Evolutionary conservation across 805 yeast genomes (phyloP).

Genomic region (Wickerhamomyces kurtzmanii): DNA sequence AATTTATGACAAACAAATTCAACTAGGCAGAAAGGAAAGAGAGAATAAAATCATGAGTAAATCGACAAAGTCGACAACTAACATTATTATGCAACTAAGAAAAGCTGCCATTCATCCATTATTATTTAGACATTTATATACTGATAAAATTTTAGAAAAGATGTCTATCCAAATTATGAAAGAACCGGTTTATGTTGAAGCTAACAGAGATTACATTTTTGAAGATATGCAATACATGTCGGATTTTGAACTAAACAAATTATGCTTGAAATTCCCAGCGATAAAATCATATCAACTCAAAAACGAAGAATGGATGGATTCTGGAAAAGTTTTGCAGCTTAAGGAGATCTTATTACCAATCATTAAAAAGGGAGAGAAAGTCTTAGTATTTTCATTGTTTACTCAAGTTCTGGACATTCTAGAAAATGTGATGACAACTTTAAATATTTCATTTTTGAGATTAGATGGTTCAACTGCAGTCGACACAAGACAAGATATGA

Average conservation of each 20-base stretch:
- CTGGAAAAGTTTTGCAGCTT: slow-evolving; percentile 68
- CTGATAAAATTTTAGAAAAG: slow-evolving; percentile 38
- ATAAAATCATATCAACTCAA: slow-evolving; percentile 45
- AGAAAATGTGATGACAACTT: slow-evolving; percentile 59
- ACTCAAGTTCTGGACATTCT: slow-evolving; percentile 87
- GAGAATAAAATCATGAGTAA: slow-evolving; percentile 8
- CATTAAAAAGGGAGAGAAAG: slow-evolving; percentile 48
- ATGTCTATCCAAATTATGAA: slow-evolving; percentile 78
- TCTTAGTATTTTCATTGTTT: slow-evolving; percentile 81
- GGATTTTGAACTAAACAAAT: slow-evolving; percentile 74
- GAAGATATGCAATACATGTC: slow-evolving; percentile 97
- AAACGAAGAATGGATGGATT: slow-evolving; percentile 45
- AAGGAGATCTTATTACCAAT: slow-evolving; percentile 47
- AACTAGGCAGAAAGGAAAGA: slow-evolving; percentile 22
- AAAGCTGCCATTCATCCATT: slow-evolving; percentile 93
- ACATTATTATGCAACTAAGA: slow-evolving; percentile 79
- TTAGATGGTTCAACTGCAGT: slow-evolving; percentile 93
- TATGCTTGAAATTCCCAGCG: slow-evolving; percentile 67
- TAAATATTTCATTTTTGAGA: slow-evolving; percentile 65
- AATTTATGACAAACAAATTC: slow-evolving; percentile 56
- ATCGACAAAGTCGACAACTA: slow-evolving; percentile 29
- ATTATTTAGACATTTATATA: slow-evolving; percentile 59
- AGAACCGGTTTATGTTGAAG: slow-evolving; percentile 67
- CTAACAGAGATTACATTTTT: slow-evolving; percentile 64
- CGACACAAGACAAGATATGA: slow-evolving; percentile 84